Evolutionary conservation across 495 filamentous ascomycete genomes (phyloP).

Genomic region (Hypoxylon crocopeplum): DNA sequence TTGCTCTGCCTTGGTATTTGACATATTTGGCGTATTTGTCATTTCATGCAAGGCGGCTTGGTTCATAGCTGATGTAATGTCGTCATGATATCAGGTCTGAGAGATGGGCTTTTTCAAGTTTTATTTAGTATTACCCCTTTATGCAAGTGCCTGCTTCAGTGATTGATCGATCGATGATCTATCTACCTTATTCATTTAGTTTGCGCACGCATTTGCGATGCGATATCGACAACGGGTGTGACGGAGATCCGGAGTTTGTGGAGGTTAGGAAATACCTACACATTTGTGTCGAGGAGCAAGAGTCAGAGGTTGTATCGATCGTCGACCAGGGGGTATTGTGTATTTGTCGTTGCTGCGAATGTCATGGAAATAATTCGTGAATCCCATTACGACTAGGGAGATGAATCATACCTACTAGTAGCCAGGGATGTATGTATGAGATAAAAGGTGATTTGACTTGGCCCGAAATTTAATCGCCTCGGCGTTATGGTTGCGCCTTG

Average conservation of each 20-base stretch:
- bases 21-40: constrained; percentile 17
- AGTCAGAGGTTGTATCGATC: constrained; percentile 22
- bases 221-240: constrained; percentile 3
- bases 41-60: constrained; percentile 26
- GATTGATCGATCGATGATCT: constrained; percentile 25
- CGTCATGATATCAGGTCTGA: constrained; percentile 10
- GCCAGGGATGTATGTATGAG: neutral
- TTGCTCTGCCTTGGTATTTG: constrained; percentile 1
- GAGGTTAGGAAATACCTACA: neutral
- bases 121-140: neutral
- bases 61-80: neutral
- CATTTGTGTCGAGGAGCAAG: constrained; percentile 9
- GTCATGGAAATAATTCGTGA: constrained; percentile 1
- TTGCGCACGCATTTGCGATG: constrained; percentile 13
- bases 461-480: constrained; percentile 15
- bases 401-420: neutral
- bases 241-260: constrained; percentile 18
- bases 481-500: constrained; percentile 33
- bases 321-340: constrained; percentile 1
- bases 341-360: constrained; percentile 1
- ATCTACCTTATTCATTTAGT: neutral
- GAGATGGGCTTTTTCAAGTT: neutral
- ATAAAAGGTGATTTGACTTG: neutral
- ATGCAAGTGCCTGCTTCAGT: constrained; percentile 22
- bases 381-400: too few relatives aligned